A percentile compares a stretch with the other conserved stretches of the same genome.
These are phyloP conservation scores for Picea engelmannii DNA, from an alignment of 83 land plant genomes.

Conservation along the genomic window DNA sequence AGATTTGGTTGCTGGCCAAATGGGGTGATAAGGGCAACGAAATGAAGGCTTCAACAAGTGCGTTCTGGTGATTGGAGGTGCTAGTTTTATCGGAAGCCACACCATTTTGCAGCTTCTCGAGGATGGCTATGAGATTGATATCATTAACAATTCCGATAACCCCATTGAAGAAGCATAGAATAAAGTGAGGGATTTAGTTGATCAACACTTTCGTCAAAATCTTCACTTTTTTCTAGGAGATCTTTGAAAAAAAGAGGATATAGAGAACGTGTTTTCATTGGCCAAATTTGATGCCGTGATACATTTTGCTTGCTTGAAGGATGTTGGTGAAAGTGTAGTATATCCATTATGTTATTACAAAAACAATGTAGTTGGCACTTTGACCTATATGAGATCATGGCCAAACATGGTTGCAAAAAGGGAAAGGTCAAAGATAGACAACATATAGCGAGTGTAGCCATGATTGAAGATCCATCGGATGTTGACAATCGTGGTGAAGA, in stretches of 20 bases:
- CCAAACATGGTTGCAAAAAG: constrained; percentile 59
- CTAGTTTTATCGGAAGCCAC: constrained; percentile 75
- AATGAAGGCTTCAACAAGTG: neutral
- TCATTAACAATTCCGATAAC: constrained; percentile 80
- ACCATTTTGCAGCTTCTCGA: constrained; percentile 69
- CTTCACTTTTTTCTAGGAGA: constrained; percentile 67
- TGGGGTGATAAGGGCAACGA: neutral
- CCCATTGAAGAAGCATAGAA: constrained; percentile 63
- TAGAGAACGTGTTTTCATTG: constrained; percentile 65
- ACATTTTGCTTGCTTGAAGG: constrained; percentile 75
- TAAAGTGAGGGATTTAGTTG: constrained; percentile 56
- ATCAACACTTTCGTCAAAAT: constrained; percentile 47
- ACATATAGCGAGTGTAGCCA: too few relatives aligned
- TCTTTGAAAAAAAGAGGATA: constrained; percentile 60
- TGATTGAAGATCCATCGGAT: too few relatives aligned
- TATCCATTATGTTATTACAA: constrained; percentile 55
- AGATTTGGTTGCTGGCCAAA: too few relatives aligned
- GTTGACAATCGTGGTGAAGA: too few relatives aligned
- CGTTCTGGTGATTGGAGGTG: constrained; percentile 73
- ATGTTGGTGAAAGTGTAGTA: constrained; percentile 71
- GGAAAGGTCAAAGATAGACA: too few relatives aligned
- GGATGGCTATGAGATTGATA: constrained; percentile 57
- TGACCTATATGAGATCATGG: constrained; percentile 56
- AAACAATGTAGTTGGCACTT: constrained; percentile 59
- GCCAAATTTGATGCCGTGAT: constrained; percentile 69